Evolutionary conservation across 2,329 filamentous ascomycete genomes (phyloP), one percentile per base, ranked within the genome.

Genomic region (Fusarium camptoceras): DNA sequence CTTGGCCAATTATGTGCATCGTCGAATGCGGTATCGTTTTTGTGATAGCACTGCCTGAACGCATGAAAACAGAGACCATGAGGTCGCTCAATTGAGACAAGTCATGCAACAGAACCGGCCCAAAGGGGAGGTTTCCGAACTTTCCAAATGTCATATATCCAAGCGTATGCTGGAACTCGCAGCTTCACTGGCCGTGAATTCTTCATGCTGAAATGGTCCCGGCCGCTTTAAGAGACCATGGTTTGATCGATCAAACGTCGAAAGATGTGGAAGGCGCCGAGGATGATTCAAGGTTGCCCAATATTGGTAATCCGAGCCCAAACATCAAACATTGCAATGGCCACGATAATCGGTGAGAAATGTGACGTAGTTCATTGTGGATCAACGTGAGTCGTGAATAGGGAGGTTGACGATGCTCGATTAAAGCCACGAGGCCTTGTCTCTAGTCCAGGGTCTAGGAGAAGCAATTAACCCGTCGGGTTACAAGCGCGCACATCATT

Each of bases 31-130:
- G 55, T 54, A 56, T 55, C 48, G 12, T 42, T 59, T 59, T 64
- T 75, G 73, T 76, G 73, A 75, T 73, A 66, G 55, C 53, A 61
- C 47, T 62, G 50, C 64, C 62, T 44, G 41, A 64, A 61, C 58
- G 73, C 73, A 75, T 75, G 65, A 72, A 59, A 48, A 57, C 64
- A 58, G 59, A 58, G 73, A 55, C 67, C 70, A 74, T 58, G 48
- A 58, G 65, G 54, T 56, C 44, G 59, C 60, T 59, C 58, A 30
- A 73, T 71, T 75, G 72, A 73, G 58, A 72, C 72, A 73, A 63
- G 50, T 68, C 63, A 65, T 73, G 74, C 65, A 74, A 66, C 65
- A 68, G 50, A 48, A 46, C 28, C 60, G 70, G 41, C 61, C 62
- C 51, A 59, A 59, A 65, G 47, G 64, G 47, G 61, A 51, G 53